phyloP scores from a whole-genome alignment of 108 stramenopile species.

The Conticribra weissflogii region DNA sequence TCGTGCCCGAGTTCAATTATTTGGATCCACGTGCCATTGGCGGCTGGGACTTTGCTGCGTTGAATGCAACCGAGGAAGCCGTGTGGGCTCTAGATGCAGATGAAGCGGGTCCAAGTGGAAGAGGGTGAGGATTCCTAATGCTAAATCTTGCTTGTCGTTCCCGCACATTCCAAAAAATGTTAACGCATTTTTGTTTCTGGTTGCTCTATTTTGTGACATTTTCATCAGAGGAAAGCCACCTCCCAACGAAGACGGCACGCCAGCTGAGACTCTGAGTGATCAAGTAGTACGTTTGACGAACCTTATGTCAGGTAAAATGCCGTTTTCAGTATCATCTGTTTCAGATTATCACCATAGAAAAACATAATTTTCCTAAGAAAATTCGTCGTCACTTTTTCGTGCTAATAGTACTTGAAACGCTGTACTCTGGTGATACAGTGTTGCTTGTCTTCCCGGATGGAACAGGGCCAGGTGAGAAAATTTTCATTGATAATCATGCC shows the following conservation, averaged over 20 bases:
- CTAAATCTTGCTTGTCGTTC: not conserved
- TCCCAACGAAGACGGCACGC: constrained; percentile 83
- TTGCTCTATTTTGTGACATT: not conserved
- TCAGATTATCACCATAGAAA: not conserved
- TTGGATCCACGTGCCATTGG: constrained; percentile 83
- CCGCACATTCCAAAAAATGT: no score
- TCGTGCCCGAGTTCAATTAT: constrained; percentile 84
- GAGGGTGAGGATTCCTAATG: constrained; percentile 16
- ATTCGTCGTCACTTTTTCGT: not conserved
- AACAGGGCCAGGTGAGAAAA: constrained; percentile 55
- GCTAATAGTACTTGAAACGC: constrained; percentile 61
- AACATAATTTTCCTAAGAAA: not conserved
- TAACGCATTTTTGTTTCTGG: not conserved
- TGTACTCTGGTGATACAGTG: constrained; percentile 78
- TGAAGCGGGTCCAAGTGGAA: constrained; percentile 67
- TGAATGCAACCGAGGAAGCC: constrained; percentile 55
- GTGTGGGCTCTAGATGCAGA: constrained; percentile 73
- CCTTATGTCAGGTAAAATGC: constrained; percentile 54
- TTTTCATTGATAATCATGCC: not conserved
- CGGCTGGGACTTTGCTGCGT: constrained; percentile 64
- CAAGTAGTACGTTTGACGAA: constrained; percentile 75
- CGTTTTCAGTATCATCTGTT: no score
- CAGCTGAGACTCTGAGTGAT: constrained; percentile 75
- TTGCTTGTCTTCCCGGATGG: constrained; percentile 82
- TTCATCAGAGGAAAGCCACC: constrained; percentile 56